Percentiles rank a stretch among this genome's conserved stretches.
These are phyloP conservation scores for Entomortierella beljakovae DNA, from an alignment of 192 early-diverging fungal genomes.

Conservation along the genomic window DNA sequence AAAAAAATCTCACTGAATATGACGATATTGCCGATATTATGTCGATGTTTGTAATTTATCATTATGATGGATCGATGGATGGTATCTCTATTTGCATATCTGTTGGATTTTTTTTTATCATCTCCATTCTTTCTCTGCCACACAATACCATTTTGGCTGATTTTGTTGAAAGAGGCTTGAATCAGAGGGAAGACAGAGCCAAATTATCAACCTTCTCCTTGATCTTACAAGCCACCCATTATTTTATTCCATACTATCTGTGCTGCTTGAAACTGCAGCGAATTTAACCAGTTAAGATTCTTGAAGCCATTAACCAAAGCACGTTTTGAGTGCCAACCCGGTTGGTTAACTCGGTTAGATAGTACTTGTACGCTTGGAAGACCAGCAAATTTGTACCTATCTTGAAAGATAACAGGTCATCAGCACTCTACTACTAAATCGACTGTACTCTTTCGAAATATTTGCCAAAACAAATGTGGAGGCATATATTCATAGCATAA, in stretches of 20 bases:
- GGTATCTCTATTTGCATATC: background rate
- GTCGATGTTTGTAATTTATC: background rate
- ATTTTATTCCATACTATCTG: background rate
- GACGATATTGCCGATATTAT: background rate
- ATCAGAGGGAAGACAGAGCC: background rate
- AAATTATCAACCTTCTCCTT: background rate
- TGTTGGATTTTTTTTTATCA: background rate
- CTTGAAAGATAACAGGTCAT: too few species aligned
- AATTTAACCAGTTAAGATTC: too few species aligned
- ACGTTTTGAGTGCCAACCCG: too few species aligned
- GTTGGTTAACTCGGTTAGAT: too few species aligned
- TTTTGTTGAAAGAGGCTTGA: constrained; percentile 29
- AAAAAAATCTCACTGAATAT: background rate
- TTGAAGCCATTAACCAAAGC: too few species aligned
- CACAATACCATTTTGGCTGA: constrained; percentile 29
- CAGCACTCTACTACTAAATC: too few species aligned
- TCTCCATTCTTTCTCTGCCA: background rate
- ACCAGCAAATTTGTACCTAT: too few species aligned
- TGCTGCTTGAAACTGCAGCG: too few species aligned
- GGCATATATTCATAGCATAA: too few species aligned
- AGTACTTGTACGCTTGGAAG: too few species aligned
- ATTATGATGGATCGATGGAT: constrained; percentile 22
- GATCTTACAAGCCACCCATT: background rate
- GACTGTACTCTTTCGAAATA: too few species aligned
- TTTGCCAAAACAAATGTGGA: too few species aligned